A percentile compares a stretch with the other conserved stretches of the same genome.
phyloP scores from a whole-genome alignment of 2,329 filamentous ascomycete species.

The Pseudocercospora ulei region DNA sequence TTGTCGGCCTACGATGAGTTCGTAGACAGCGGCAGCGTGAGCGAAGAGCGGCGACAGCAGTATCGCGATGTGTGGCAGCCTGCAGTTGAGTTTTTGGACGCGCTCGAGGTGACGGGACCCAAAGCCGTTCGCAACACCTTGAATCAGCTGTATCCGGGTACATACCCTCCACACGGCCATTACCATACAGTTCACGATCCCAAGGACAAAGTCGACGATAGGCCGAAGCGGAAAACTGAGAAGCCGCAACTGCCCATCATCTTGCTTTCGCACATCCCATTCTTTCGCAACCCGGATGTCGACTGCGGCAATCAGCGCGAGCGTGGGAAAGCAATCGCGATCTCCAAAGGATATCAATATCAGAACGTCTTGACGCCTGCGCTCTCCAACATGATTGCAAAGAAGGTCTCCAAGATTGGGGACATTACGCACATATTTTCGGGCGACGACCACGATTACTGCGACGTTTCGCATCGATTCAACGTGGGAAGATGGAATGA shows the following conservation, averaged over 20 bases:
- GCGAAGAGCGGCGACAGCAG: conserved; percentile 33
- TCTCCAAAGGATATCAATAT: conserved; percentile 81
- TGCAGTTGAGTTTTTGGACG: conserved; percentile 63
- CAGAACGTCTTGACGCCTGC: conserved; percentile 79
- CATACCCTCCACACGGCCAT: conserved; percentile 16
- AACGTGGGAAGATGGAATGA: conserved; percentile 24
- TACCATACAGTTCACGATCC: conserved; percentile 33
- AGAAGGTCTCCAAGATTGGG: conserved; percentile 53
- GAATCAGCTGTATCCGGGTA: conserved; percentile 35
- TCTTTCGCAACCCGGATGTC: conserved; percentile 71
- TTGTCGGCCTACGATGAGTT: conserved; percentile 62
- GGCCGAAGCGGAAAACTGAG: conserved; percentile 11
- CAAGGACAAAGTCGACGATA: conserved; percentile 21
- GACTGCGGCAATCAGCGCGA: conserved; percentile 83
- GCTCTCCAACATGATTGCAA: conserved; percentile 65
- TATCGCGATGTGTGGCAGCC: conserved; percentile 58
- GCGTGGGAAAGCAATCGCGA: conserved; percentile 70
- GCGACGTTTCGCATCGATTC: conserved; percentile 67
- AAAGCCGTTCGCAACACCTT: conserved; percentile 62
- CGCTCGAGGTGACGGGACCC: conserved; percentile 54
- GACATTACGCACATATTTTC: conserved; percentile 82
- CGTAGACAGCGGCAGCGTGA: conserved; percentile 47
- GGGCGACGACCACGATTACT: conserved; percentile 97
- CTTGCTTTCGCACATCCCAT: conserved; percentile 79
- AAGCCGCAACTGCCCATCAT: conserved; percentile 66